A percentile compares a stretch with the other conserved stretches of the same genome.
phyloP scores from a whole-genome alignment of 169 alveolate genomes.

The Theileria sp. region DNA sequence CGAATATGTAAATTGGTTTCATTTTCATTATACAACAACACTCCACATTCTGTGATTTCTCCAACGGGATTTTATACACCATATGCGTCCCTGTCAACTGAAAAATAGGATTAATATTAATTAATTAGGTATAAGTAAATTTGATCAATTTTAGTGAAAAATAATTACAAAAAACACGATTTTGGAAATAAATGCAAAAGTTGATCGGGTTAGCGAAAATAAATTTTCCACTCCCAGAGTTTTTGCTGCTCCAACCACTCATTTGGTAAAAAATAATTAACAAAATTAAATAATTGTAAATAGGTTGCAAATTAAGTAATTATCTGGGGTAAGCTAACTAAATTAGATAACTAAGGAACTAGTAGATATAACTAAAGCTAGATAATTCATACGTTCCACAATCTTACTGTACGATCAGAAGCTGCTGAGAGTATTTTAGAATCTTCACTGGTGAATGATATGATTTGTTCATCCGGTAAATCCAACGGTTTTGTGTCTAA shows the following conservation, averaged over 20 bases:
- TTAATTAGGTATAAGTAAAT: too few species aligned
- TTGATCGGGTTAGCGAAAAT: too few species aligned
- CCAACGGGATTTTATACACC: constrained; percentile 53
- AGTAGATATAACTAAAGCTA: not conserved
- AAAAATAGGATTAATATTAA: too few species aligned
- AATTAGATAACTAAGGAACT: too few species aligned
- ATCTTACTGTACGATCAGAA: constrained; percentile 57
- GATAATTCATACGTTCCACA: constrained; percentile 66
- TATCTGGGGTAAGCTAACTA: too few species aligned
- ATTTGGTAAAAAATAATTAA: too few species aligned
- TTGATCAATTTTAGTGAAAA: not conserved
- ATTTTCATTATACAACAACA: constrained; percentile 34
- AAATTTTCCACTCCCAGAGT: too few species aligned
- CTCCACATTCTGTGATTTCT: constrained; percentile 57
- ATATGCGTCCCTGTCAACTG: constrained; percentile 62
- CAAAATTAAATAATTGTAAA: too few species aligned
- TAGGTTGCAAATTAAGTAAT: too few species aligned
- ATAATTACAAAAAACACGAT: too few species aligned
- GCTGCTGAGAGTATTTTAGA: constrained; percentile 37
- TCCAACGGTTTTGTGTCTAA: constrained; percentile 33
- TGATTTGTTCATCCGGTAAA: constrained; percentile 21
- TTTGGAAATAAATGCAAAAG: too few species aligned
- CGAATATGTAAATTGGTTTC: constrained; percentile 53
- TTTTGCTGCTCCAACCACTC: too few species aligned
- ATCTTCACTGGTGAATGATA: constrained; percentile 35